A percentile compares a stretch with the other conserved stretches of the same genome.
phyloP scores from a whole-genome alignment of 2,329 filamentous ascomycete genomes.

The Colletotrichum higginsianum region DNA sequence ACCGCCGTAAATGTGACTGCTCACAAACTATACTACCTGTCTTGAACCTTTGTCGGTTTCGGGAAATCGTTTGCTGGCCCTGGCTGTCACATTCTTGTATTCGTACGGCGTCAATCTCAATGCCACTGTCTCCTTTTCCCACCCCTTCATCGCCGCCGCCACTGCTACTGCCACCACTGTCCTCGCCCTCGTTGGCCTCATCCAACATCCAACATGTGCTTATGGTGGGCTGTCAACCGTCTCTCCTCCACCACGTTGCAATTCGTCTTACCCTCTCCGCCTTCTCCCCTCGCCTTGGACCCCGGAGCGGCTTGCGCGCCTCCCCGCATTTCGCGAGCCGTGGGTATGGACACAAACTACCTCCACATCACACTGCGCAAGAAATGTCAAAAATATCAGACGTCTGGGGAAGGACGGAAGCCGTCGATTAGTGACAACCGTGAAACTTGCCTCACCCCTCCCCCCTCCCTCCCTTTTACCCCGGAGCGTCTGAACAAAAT shows the following conservation, averaged over 20 bases:
- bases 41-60: conserved; percentile 27
- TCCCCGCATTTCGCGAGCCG: conserved; percentile 5
- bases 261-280: not conserved
- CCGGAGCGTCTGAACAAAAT: not conserved
- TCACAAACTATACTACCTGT: conserved; percentile 30
- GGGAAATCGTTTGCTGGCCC: conserved; percentile 3
- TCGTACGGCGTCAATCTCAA: conserved; percentile 26
- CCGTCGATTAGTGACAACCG: conserved; percentile 27
- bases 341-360: too few relatives aligned
- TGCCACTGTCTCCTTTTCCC: not conserved
- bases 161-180: not conserved
- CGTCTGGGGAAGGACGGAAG: conserved; percentile 40
- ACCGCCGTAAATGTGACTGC: conserved; percentile 34
- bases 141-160: not conserved
- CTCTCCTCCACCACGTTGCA: not conserved
- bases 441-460: conserved; percentile 22
- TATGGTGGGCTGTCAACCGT: conserved; percentile 16
- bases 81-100: conserved; percentile 12
- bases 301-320: conserved; percentile 25
- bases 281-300: not conserved
- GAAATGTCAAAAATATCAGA: conserved; percentile 41
- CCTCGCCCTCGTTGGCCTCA: not conserved
- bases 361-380: too few relatives aligned
- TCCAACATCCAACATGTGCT: conserved; percentile 26
- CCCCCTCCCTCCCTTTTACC: not conserved